Evolutionary conservation across 768 basidiomycete genomes (phyloP).

Genomic region (Russula olivacea): DNA sequence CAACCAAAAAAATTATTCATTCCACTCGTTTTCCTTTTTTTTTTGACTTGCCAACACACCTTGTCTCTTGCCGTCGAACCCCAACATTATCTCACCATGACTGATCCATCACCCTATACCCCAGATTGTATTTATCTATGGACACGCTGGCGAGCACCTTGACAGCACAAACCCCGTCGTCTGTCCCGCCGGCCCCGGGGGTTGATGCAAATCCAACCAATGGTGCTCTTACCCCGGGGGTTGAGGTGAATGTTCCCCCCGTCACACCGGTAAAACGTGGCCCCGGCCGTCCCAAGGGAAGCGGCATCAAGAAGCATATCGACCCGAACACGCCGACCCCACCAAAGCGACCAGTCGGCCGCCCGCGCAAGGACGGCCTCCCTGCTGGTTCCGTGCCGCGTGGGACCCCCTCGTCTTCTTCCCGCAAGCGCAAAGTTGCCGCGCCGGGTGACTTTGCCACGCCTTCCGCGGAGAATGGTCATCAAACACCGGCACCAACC

Average conservation of each 20-base stretch:
- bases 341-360: conserved; percentile 71
- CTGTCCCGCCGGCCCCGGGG: conserved; percentile 1
- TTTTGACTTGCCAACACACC: not conserved
- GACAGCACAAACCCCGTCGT: conserved; percentile 10
- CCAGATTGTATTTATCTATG: conserved; percentile 8
- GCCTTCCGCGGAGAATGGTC: conserved; percentile 2
- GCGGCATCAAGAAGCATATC: conserved; percentile 57
- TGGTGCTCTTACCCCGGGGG: not conserved
- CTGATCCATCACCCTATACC: not conserved
- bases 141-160: conserved; percentile 14
- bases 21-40: conserved; percentile 3
- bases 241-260: conserved; percentile 6
- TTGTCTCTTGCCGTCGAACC: not conserved
- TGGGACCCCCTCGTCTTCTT: conserved; percentile 33
- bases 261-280: conserved; percentile 49
- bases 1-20: conserved; percentile 22
- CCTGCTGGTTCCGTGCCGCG: conserved; percentile 63
- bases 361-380: conserved; percentile 76
- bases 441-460: conserved; percentile 33
- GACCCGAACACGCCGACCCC: conserved; percentile 41
- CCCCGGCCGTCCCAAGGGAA: conserved; percentile 74
- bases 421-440: conserved; percentile 24
- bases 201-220: conserved; percentile 7
- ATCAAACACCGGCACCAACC: conserved; percentile 13
- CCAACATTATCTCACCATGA: not conserved